Evolutionary conservation across 176 grass and related monocot species (phyloP).

Genomic region (Dendrocalamus sinicus): DNA sequence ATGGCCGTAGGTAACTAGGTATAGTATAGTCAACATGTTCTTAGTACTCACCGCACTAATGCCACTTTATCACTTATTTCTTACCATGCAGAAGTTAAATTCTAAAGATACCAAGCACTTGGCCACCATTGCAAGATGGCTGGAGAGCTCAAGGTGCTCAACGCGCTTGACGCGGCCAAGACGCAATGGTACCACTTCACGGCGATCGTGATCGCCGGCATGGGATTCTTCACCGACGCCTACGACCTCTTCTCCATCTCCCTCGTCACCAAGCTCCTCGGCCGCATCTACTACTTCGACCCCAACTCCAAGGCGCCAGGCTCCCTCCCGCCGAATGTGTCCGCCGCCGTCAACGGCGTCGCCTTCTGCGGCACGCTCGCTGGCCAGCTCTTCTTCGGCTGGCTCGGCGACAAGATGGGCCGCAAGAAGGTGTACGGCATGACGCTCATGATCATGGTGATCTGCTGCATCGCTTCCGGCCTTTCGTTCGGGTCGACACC

Average conservation of each 20-base stretch:
- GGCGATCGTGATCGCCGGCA: conserved; percentile 78
- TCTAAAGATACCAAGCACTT: too few relatives aligned
- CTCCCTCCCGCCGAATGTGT: conserved; percentile 52
- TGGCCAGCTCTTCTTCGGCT: conserved; percentile 84
- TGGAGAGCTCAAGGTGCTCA: conserved; percentile 32
- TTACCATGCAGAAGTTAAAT: too few relatives aligned
- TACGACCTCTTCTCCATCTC: conserved; percentile 81
- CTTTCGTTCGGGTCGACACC: neutral
- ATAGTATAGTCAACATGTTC: too few relatives aligned
- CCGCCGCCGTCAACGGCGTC: conserved; percentile 57
- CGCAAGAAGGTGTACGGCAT: conserved; percentile 51
- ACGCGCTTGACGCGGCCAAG: conserved; percentile 55
- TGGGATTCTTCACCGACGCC: conserved; percentile 88
- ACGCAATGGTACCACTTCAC: conserved; percentile 68
- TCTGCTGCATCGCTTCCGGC: conserved; percentile 14
- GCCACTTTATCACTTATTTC: too few relatives aligned
- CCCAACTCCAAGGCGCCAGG: neutral
- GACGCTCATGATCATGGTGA: conserved; percentile 18
- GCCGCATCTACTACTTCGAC: conserved; percentile 59
- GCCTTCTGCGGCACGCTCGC: conserved; percentile 76
- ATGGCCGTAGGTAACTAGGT: too few relatives aligned
- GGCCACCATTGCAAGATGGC: neutral
- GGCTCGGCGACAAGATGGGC: conserved; percentile 77
- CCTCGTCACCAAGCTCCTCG: conserved; percentile 51
- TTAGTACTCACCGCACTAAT: too few relatives aligned